Base-by-base conservation (phyloP, 169 alveolate genomes). In the Eimeria tenella region DNA sequence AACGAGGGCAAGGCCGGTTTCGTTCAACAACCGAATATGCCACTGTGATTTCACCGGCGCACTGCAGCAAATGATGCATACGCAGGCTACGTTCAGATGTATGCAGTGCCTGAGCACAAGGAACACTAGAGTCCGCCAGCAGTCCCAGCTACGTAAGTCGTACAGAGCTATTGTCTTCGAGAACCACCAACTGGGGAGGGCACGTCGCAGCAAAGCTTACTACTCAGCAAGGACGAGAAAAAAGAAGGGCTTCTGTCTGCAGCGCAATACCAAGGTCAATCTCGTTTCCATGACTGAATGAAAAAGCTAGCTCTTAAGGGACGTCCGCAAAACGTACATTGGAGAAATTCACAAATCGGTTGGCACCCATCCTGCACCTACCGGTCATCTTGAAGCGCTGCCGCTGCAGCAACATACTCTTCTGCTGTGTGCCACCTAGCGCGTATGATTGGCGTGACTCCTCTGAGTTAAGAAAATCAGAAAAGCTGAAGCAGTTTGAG, bases 341-440 rank as follows among this genome's bases (percentile, higher is more conserved):
- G 42, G 42, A 31, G 42, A 31, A 31, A 31, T 31, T 31, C 42
- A 31, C 42, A 31, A 2, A 31, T 31, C 2, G 42, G 42, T 31
- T 31, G 42, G 42, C 42, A 2, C 42, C 42, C 0, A 31, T 31
- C 42, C 42, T 31, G 23, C 56, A 25, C 89, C 56, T 56, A 84
- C 91, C 63, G 63, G 81, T 84, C 91, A n/a, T 84, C 91, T 13
- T 77, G 91, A 17, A 84, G 79, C 50, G 91, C 63, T 31, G 91
- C 77, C 60, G 91, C 91, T 25, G 91, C 91, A 42, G 91, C 91
- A 56, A 88, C 86, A 60, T 68, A 88, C 68, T 68, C 71, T 70
- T 88, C 94, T n/a, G 79, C 87, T 17, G 70, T 75, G 94, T 88
- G 94, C 94, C 94, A 88, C 5, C 94, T 84, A 82, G 77, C 94